phyloP scores from a whole-genome alignment of 2,329 filamentous ascomycete species.

The Curvularia hawaiiensis region DNA sequence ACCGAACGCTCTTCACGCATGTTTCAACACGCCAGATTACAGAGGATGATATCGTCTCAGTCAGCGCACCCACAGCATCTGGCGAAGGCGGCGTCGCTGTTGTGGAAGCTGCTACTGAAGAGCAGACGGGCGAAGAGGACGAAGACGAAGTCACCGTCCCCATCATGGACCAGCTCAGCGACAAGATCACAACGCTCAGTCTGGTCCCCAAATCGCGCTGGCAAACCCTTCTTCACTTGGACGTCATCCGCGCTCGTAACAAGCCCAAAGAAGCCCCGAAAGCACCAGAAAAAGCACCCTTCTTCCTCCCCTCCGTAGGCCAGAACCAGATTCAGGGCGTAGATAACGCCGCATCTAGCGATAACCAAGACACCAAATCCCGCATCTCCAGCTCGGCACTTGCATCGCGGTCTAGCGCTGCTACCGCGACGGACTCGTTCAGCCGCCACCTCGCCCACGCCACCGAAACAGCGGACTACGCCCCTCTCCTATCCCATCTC shows the following conservation, averaged over 20 bases:
- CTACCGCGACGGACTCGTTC: constrained; percentile 48
- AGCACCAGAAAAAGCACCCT: constrained; percentile 89
- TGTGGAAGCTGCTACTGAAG: constrained; percentile 76
- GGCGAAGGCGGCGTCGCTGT: constrained; percentile 80
- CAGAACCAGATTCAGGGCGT: constrained; percentile 26
- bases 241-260: constrained; percentile 88
- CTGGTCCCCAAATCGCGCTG: constrained; percentile 88
- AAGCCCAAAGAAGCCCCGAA: constrained; percentile 93
- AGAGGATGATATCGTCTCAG: constrained; percentile 71
- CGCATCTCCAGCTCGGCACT: constrained; percentile 44
- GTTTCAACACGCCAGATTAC: constrained; percentile 84
- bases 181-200: constrained; percentile 85
- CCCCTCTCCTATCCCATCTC: constrained; percentile 75
- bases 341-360: constrained; percentile 15
- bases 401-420: constrained; percentile 37
- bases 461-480: constrained; percentile 63
- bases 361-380: constrained; percentile 28
- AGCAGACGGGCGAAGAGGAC: constrained; percentile 49
- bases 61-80: constrained; percentile 74
- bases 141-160: constrained; percentile 54
- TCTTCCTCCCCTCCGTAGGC: constrained; percentile 80
- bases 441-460: constrained; percentile 55
- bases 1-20: constrained; percentile 87
- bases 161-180: constrained; percentile 75
- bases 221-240: constrained; percentile 92